Evolutionary conservation across 2,329 filamentous ascomycete genomes (phyloP), one percentile per base, ranked within the genome.

Genomic region (Neonectria hederae): DNA sequence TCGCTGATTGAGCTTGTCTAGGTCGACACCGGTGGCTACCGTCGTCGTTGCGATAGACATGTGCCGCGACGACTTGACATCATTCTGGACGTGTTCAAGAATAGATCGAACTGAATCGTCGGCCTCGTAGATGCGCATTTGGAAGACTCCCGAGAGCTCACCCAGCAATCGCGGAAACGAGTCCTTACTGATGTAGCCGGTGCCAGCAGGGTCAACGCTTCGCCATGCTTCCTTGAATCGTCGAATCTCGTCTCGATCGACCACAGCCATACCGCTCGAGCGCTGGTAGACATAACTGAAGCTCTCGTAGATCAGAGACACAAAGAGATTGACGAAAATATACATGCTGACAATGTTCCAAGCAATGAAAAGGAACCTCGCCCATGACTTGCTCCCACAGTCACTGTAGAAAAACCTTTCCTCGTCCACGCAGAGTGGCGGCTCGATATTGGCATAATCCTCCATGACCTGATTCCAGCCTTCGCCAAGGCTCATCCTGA

Each of bases 261-360:
- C 91, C 65, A 92, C 91, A 6, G 92, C 93, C 72, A 97, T 86
- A n/a, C 94, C 93, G 74, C 92, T 97, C 65, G 95, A 97, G 67
- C 94, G 89, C 81, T 99, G 97, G 77, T 98, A 99, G 68, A 99
- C 96, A 75, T 99, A 99, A 77, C 94, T 97, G 85, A 99, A 99
- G 80, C 94, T 98, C 82, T 99, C 96, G 81, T 97, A 99, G 72
- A 99, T 99, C 77, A 99, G 89, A 53, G 96, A 99, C 63, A 99
- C 95, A 78, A 99, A 99, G 76, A 99, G 83, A 75, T 95, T 97
- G 76, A 98, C 95, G 75, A 99, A 99, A 74, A 99, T 97, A 81
- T 99, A 99, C 96, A 99, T 99, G 91, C 95, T 98, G 79, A 99
- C 87, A 74, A 99, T 95, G 82, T 99, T 99, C 96, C 96, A 99